Base-by-base conservation (phyloP, 306 rosid species). In the Dalbergia cultrata region DNA sequence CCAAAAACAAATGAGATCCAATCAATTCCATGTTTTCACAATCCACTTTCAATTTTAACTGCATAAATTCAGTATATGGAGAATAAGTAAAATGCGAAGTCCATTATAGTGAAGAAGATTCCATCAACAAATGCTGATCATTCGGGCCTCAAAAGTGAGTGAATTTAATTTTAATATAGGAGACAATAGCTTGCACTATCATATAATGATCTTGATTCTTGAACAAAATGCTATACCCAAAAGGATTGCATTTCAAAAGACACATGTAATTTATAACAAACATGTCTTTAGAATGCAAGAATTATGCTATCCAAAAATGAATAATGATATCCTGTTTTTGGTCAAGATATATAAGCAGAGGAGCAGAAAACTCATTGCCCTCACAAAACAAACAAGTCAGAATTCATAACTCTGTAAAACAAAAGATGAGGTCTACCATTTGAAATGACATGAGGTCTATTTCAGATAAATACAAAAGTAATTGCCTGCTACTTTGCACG, bases 1-100 rank as follows among this genome's bases (percentile, higher is more conserved):
- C 67, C 43, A 16, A 14, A 44, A 69, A 34, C 62, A 76, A 70
- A 61, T 52, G 57, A 56, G 62, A 44, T 13, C 74, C 78, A 63
- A 67, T 60, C 67, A 67, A 35, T 26, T 34, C 49, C 58, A 67
- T 26, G 57, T 52, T 18, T 58, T 41, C 9, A 2, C 33, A 39
- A 35, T 34, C 63, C 72, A 64, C 76, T 57, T 69, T 63, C 69
- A 82, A 70, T 70, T 50, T 9, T 56, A n/a, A 41, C 78, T 53
- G 72, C 6, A 33, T 13, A 52, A 43, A 62, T 43, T 45, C 69
- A 81, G 16, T 37, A 44, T 39, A 63, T 13, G 70, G 22, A 63
- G 34, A 80, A 22, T 64, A 73, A 37, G 33, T 26, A 31, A n/a
- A 56, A 70, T 11, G 49, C 17, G 26, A 12, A 50, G 66, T 62